Evolutionary conservation across 345 rosid species (phyloP).

Genomic region (Gossypium sturtianum): DNA sequence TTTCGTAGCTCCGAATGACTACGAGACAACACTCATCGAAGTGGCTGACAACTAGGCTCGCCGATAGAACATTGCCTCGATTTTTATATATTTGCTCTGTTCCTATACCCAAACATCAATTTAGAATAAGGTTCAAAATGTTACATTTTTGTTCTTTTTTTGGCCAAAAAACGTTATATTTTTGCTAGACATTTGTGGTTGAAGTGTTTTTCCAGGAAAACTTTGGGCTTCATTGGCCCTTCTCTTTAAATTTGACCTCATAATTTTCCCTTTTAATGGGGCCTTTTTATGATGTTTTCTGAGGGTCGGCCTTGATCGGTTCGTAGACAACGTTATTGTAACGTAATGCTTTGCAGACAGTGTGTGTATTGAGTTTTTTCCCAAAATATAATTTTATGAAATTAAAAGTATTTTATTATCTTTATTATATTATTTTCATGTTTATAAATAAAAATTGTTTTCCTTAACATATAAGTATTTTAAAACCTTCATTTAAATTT

Average conservation of each 20-base stretch:
- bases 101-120: neutral
- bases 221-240: neutral
- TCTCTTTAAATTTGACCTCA: neutral
- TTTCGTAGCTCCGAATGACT: conserved; percentile 71
- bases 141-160: neutral
- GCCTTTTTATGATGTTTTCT: too few species aligned
- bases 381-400: too few species aligned
- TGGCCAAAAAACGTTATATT: neutral
- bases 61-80: neutral
- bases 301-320: too few species aligned
- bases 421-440: too few species aligned
- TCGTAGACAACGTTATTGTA: too few species aligned
- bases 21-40: conserved; percentile 82
- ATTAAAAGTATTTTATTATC: too few species aligned
- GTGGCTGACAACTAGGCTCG: conserved; percentile 37
- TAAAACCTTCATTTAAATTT: too few species aligned
- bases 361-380: too few species aligned
- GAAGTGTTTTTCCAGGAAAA: neutral
- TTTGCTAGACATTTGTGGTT: neutral
- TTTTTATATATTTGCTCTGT: neutral
- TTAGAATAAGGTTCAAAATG: neutral
- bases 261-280: neutral
- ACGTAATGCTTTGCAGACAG: too few species aligned
- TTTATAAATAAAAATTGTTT: too few species aligned
- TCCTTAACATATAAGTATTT: too few species aligned